These are phyloP conservation scores for Anisodus tanguticus DNA, from an alignment of 257 asterid genomes.

Conservation along the genomic window DNA sequence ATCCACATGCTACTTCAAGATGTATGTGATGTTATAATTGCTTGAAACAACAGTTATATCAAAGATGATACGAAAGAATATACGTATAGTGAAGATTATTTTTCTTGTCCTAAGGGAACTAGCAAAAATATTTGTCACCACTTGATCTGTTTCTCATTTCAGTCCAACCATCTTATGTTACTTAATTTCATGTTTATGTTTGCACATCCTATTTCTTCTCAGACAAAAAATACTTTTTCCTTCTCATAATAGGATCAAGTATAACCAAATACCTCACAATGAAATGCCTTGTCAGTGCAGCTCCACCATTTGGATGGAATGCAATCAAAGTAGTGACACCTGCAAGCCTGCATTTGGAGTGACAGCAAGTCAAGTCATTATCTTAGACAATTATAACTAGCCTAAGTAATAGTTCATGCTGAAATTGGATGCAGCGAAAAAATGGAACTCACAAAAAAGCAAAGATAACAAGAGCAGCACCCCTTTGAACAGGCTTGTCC, in stretches of 20 bases:
- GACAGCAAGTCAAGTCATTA: background rate
- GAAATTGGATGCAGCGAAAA: background rate
- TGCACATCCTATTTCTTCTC: background rate
- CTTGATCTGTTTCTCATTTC: background rate
- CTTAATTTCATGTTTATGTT: background rate
- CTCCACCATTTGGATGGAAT: slow-evolving; percentile 83
- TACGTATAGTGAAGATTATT: background rate
- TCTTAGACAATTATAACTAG: background rate
- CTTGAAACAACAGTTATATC: slow-evolving; percentile 8
- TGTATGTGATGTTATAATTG: slow-evolving; percentile 6
- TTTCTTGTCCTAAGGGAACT: background rate
- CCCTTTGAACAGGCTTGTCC: slow-evolving; percentile 69
- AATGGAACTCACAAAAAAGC: slow-evolving; percentile 63
- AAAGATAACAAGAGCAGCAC: slow-evolving; percentile 55
- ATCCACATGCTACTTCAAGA: background rate
- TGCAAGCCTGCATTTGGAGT: slow-evolving; percentile 52
- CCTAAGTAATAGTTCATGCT: background rate
- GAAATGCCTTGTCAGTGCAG: slow-evolving; percentile 59
- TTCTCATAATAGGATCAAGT: background rate
- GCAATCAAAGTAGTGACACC: slow-evolving; percentile 82
- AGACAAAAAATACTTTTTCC: background rate
- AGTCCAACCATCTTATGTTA: background rate
- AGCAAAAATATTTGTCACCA: background rate
- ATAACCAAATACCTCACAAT: slow-evolving; percentile 64
- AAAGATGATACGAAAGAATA: background rate